phyloP scores from a whole-genome alignment of 805 yeast species.

The Ogataea nitratoaversa region DNA sequence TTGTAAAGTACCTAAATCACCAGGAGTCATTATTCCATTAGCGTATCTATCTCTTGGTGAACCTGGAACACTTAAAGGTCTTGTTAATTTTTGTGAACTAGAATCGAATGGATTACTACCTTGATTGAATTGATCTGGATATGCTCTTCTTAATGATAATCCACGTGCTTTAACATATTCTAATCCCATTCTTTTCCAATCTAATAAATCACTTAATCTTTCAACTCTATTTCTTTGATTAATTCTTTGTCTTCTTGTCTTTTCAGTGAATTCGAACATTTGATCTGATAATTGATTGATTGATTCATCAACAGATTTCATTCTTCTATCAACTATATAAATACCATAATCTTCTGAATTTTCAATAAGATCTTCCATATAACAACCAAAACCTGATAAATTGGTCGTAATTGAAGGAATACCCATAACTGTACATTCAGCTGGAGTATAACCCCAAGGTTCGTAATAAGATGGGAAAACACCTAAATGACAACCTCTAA shows the following conservation, averaged over 20 bases:
- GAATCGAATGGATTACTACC: conserved; percentile 37
- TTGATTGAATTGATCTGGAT: conserved; percentile 72
- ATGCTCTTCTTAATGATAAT: conserved; percentile 86
- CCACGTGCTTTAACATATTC: conserved; percentile 95
- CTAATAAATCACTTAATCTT: conserved; percentile 84
- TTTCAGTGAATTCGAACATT: conserved; percentile 84
- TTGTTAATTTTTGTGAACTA: conserved; percentile 60
- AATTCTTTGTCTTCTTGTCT: conserved; percentile 94
- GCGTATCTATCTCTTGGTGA: conserved; percentile 76
- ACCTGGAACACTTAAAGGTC: conserved; percentile 96
- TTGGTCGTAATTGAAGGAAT: conserved; percentile 97
- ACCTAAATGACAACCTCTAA: conserved; percentile 96
- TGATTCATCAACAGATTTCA: conserved; percentile 88
- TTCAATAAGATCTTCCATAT: conserved; percentile 96
- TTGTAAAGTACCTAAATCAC: conserved; percentile 94
- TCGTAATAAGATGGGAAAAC: conserved; percentile 98
- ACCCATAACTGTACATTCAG: conserved; percentile 99
- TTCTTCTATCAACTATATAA: conserved; percentile 91
- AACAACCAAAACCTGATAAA: conserved; percentile 94
- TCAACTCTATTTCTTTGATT: conserved; percentile 97
- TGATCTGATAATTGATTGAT: conserved; percentile 84
- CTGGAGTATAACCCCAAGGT: conserved; percentile 99
- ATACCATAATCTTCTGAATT: conserved; percentile 94
- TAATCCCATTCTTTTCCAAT: conserved; percentile 97
- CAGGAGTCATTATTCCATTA: conserved; percentile 80